Evolutionary conservation across 2,329 filamentous ascomycete species (phyloP), one percentile per base, ranked within the genome.

Genomic region (Aspergillus felis): DNA sequence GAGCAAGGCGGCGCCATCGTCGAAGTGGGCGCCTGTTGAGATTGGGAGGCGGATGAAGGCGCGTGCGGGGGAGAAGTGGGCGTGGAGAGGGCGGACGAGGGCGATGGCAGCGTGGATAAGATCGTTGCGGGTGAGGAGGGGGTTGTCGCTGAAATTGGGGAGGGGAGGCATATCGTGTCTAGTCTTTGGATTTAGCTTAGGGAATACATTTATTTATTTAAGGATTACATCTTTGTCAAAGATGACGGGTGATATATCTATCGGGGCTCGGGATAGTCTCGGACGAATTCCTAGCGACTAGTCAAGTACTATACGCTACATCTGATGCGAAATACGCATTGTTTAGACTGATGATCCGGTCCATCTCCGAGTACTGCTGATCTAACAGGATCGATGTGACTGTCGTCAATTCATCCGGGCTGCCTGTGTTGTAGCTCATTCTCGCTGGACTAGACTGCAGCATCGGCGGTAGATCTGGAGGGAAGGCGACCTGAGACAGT

Each of bases 351-450:
- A 71, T 69, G 1, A 71, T 63, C 9, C 68, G 64, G 55, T 71
- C 68, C 55, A 68, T 57, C 22, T 64, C 68, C 2, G 63, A 58
- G 29, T 64, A 71, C 49, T 69, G 65, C 25, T 68, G 67, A 32
- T 62, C 64, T 10, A 65, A 51, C 57, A 69, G 56, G 38, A 65
- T 60, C 22, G 62, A 60, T 9, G 67, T 65, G 17, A 67, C 63
- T 12, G 59, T 55, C 38, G 60, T 57, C 12, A 66, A 46, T n/a
- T 69, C 63, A 28, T 67, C 66, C 42, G n/a, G 48, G 22, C 51
- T 63, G 48, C 14, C 29, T 20, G 22, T 42, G 20, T 32, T 49
- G 44, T 25, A 55, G 28, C 28, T 20, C 12, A 42, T 28, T 38
- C 32, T 38, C 6, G 32, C 32, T 14, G 32, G 32, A n/a, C 32